Percentiles rank a stretch among this genome's conserved stretches.
These are phyloP conservation scores for Xylariaceae sp. DNA, from an alignment of 2,329 filamentous ascomycete species.

Conservation along the genomic window DNA sequence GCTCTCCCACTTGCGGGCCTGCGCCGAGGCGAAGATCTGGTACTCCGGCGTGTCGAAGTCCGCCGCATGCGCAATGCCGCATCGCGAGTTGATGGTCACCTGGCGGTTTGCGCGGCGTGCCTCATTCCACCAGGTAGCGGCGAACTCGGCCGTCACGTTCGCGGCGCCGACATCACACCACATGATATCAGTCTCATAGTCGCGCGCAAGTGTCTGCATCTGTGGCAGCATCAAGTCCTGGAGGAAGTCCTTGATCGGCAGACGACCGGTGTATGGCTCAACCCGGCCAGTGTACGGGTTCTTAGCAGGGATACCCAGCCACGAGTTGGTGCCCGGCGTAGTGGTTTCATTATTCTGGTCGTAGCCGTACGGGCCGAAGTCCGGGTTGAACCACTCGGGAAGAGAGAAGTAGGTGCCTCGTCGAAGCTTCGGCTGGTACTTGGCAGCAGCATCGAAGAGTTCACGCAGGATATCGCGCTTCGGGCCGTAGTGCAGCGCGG, in stretches of 20 bases:
- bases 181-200: slow-evolving; percentile 43
- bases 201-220: slow-evolving; percentile 41
- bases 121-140: slow-evolving; percentile 39
- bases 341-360: slow-evolving; percentile 28
- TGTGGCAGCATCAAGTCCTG: slow-evolving; percentile 41
- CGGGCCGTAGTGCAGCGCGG: slow-evolving; percentile 38
- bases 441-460: slow-evolving; percentile 39
- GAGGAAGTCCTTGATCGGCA: slow-evolving; percentile 39
- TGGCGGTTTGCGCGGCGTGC: slow-evolving; percentile 39
- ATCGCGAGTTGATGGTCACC: slow-evolving; percentile 52
- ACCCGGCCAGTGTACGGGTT: slow-evolving; percentile 40
- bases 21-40: slow-evolving; percentile 42
- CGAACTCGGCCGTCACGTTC: slow-evolving; percentile 40
- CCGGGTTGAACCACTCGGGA: slow-evolving; percentile 46
- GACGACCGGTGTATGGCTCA: slow-evolving; percentile 40
- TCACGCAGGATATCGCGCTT: slow-evolving; percentile 38
- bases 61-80: slow-evolving; percentile 45
- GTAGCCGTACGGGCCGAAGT: slow-evolving; percentile 41
- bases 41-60: slow-evolving; percentile 60
- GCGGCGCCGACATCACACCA: slow-evolving; percentile 45
- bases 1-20: slow-evolving; percentile 54
- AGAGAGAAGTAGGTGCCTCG: slow-evolving; percentile 46
- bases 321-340: slow-evolving; percentile 30
- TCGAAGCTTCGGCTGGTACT: slow-evolving; percentile 38
- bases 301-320: slow-evolving; percentile 35